phyloP scores from a whole-genome alignment of 2,329 filamentous ascomycete species.

The Tolypocladium nubicola region DNA sequence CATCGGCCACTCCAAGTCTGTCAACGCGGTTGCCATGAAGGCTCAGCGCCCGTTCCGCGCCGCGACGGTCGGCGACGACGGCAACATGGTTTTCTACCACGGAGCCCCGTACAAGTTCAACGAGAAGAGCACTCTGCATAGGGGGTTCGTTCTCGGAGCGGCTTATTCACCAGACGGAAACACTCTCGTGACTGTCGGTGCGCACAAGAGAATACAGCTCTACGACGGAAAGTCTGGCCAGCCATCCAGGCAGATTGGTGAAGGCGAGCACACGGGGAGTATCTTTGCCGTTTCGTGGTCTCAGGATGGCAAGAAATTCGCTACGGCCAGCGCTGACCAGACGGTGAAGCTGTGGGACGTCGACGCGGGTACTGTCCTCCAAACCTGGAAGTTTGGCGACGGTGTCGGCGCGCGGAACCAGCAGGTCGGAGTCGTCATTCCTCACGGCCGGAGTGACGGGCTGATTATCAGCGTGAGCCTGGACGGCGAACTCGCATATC shows the following conservation, averaged over 20 bases:
- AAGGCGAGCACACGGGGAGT: constrained; percentile 81
- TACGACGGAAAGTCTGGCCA: constrained; percentile 97
- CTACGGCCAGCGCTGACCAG: constrained; percentile 87
- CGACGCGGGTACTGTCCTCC: constrained; percentile 63
- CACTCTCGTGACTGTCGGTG: constrained; percentile 75
- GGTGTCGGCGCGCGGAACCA: constrained; percentile 70
- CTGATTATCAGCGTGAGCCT: constrained; percentile 85
- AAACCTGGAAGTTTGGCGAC: constrained; percentile 80
- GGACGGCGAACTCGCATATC: constrained; percentile 81
- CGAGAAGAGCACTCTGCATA: constrained; percentile 70
- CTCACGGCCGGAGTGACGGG: constrained; percentile 69
- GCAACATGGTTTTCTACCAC: constrained; percentile 81
- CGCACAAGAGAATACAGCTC: constrained; percentile 85
- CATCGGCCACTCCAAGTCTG: constrained; percentile 76
- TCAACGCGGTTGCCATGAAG: constrained; percentile 86
- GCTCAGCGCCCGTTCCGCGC: constrained; percentile 85
- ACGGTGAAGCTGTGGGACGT: constrained; percentile 92
- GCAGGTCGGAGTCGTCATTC: constrained; percentile 91
- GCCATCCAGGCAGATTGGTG: constrained; percentile 63
- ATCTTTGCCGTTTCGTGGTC: constrained; percentile 91
- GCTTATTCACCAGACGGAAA: constrained; percentile 85
- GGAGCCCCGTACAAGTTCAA: constrained; percentile 95
- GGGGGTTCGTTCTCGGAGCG: constrained; percentile 78
- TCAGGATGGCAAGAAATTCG: constrained; percentile 73
- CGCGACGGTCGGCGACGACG: constrained; percentile 85